phyloP scores from a whole-genome alignment of 306 rosid genomes.

The Castanea crenata region DNA sequence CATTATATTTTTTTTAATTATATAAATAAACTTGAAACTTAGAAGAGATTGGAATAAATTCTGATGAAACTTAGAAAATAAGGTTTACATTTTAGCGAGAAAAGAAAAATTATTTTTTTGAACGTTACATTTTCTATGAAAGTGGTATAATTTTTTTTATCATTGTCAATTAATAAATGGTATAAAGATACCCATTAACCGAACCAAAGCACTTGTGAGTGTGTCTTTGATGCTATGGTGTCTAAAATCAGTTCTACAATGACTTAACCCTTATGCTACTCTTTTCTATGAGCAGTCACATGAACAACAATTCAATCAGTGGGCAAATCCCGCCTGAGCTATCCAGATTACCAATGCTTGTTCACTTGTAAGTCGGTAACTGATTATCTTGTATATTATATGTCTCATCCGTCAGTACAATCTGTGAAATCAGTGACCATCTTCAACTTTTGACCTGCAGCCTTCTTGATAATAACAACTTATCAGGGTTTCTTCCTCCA shows the following conservation, averaged over 20 bases:
- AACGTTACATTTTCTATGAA: too few relatives aligned
- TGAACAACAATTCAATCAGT: slow-evolving; percentile 94
- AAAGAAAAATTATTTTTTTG: too few relatives aligned
- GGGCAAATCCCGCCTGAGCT: slow-evolving; percentile 79
- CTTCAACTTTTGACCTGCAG: slow-evolving; percentile 49
- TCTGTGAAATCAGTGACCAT: neutral
- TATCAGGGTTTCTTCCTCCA: slow-evolving; percentile 77
- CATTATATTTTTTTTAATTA: too few relatives aligned
- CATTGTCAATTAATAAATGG: too few relatives aligned
- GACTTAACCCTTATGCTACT: slow-evolving; percentile 1
- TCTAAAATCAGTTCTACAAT: slow-evolving; percentile 6
- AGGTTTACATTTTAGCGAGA: too few relatives aligned
- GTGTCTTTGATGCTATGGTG: slow-evolving; percentile 24
- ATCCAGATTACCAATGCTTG: slow-evolving; percentile 51
- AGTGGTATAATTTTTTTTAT: too few relatives aligned
- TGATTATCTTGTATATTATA: slow-evolving; percentile 1
- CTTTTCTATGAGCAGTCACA: slow-evolving; percentile 67
- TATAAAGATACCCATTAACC: rapidly evolving
- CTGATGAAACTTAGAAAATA: too few relatives aligned
- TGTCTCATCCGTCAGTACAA: neutral
- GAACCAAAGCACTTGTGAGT: slow-evolving; percentile 70
- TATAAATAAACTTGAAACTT: too few relatives aligned
- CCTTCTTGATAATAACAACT: slow-evolving; percentile 89
- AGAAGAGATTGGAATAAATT: too few relatives aligned
- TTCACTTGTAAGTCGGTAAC: slow-evolving; percentile 69